A percentile compares a stretch with the other conserved stretches of the same genome.
phyloP scores from a whole-genome alignment of 768 basidiomycete species.

The Hemileccinum rubropunctum region DNA sequence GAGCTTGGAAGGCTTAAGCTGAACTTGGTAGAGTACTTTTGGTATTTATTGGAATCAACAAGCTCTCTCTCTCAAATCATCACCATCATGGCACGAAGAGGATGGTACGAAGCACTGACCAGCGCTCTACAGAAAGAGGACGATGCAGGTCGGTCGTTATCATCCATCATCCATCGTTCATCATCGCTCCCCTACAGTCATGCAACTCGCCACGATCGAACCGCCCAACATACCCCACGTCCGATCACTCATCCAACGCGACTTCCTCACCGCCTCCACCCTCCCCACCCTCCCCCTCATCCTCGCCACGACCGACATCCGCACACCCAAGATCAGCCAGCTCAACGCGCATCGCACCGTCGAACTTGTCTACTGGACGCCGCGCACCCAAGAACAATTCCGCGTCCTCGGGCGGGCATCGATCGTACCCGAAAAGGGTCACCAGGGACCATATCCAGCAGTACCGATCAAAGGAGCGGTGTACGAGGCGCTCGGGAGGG shows the following conservation, averaged over 20 bases:
- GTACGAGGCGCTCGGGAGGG: conserved; percentile 34
- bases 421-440: conserved; percentile 50
- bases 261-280: conserved; percentile 45
- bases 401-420: conserved; percentile 59
- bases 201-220: conserved; percentile 45
- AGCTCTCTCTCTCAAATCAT: neutral
- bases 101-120: conserved; percentile 48
- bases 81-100: conserved; percentile 20
- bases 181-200: too few species aligned
- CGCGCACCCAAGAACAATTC: conserved; percentile 66
- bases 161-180: too few species aligned
- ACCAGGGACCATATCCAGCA: conserved; percentile 23
- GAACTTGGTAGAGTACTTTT: neutral
- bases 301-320: conserved; percentile 67
- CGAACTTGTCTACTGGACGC: conserved; percentile 76
- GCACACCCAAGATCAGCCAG: conserved; percentile 65
- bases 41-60: too few species aligned
- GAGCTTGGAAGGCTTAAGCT: conserved; percentile 36
- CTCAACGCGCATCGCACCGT: conserved; percentile 43
- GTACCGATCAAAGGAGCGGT: conserved; percentile 20
- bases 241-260: conserved; percentile 63
- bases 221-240: conserved; percentile 48
- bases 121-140: conserved; percentile 39
- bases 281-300: conserved; percentile 55
- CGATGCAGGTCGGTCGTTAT: conserved; percentile 31